Percentiles rank a stretch among this genome's conserved stretches.
phyloP scores from a whole-genome alignment of 2,329 filamentous ascomycete genomes.

The Phaeomoniella chlamydospora region DNA sequence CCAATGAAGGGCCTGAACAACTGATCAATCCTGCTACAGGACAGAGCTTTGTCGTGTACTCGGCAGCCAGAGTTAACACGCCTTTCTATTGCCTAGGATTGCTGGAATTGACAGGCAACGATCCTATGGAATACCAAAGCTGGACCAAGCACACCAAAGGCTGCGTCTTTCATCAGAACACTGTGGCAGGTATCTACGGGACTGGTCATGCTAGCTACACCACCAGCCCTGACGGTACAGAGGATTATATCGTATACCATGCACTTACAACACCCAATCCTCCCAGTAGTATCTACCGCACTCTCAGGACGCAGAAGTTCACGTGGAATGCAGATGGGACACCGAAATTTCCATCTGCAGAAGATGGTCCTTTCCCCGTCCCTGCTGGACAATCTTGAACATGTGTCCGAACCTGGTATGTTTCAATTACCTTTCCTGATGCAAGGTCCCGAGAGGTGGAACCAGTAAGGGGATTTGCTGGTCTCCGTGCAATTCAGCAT shows the following conservation, averaged over 20 bases:
- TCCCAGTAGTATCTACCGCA: slow-evolving; percentile 31
- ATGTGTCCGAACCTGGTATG: no score
- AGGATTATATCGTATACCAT: slow-evolving; percentile 40
- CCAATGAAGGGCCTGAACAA: slow-evolving; percentile 37
- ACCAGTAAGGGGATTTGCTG: no score
- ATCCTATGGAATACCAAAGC: slow-evolving; percentile 33
- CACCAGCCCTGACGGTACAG: slow-evolving; percentile 28
- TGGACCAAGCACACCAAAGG: slow-evolving; percentile 34
- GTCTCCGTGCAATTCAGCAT: no score
- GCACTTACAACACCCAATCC: slow-evolving; percentile 32
- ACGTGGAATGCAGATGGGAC: slow-evolving; percentile 31
- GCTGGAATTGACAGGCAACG: slow-evolving; percentile 31
- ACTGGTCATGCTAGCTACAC: slow-evolving; percentile 37
- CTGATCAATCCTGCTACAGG: slow-evolving; percentile 30
- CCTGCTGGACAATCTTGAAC: no score
- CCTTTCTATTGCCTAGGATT: slow-evolving; percentile 38
- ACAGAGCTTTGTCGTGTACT: slow-evolving; percentile 35
- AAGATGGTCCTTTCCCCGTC: slow-evolving; percentile 31
- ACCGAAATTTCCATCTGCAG: slow-evolving; percentile 32
- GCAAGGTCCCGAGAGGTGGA: no score
- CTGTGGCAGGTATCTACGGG: slow-evolving; percentile 27
- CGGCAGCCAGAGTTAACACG: slow-evolving; percentile 34
- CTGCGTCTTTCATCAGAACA: slow-evolving; percentile 36
- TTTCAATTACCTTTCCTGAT: no score
- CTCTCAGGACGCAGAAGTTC: slow-evolving; percentile 34